A percentile compares a stretch with the other conserved stretches of the same genome.
Conservation (phyloP, 139 green algal species). For the Volvox africanus region DNA sequence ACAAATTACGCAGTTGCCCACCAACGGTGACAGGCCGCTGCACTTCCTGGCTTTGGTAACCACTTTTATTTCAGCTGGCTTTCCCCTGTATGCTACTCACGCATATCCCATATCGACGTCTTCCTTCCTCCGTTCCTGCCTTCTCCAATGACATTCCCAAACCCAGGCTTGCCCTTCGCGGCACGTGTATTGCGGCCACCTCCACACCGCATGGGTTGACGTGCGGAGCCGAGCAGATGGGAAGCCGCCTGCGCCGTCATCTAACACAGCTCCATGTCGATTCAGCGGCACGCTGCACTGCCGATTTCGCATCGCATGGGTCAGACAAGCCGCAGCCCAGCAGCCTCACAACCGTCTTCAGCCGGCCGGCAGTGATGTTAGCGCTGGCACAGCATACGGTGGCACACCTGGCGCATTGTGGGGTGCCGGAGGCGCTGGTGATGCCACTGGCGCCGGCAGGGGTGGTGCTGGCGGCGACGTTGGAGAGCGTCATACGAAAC, state of each 20-base stretch:
- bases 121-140: not conserved
- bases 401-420: conserved; percentile 23
- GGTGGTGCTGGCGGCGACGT: conserved; percentile 15
- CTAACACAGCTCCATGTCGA: conserved; percentile 52
- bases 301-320: not conserved
- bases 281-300: conserved; percentile 16
- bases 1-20: no score
- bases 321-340: not conserved
- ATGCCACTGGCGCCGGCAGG: conserved; percentile 23
- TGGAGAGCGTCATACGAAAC: conserved; percentile 16
- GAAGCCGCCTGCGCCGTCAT: conserved; percentile 52
- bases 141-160: not conserved
- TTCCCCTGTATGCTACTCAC: not conserved
- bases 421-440: not conserved
- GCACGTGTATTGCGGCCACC: conserved; percentile 38
- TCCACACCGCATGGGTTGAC: conserved; percentile 27
- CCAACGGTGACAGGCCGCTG: no score
- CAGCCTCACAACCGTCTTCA: conserved; percentile 16
- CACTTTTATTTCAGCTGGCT: not conserved
- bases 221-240: conserved; percentile 35
- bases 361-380: conserved; percentile 9
- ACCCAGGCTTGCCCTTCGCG: not conserved
- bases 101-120: not conserved
- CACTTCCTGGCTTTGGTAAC: no score
- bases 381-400: conserved; percentile 50